Base-by-base conservation (phyloP, 2,329 filamentous ascomycete genomes). In the Verticillium nubilum region DNA sequence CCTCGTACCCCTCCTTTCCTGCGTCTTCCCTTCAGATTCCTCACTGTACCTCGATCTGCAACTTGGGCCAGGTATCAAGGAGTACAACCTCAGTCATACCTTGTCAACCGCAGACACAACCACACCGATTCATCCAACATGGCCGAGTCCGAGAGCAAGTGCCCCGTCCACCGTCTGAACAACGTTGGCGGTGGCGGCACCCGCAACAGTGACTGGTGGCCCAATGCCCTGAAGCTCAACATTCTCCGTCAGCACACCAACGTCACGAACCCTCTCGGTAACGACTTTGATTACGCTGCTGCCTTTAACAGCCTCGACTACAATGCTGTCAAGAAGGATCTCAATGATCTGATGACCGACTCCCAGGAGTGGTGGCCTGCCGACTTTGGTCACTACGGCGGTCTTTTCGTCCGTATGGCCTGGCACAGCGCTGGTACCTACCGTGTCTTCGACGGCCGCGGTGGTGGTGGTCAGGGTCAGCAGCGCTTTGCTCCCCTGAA, bases 391-490 rank as follows among this genome's bases (percentile, higher is more conserved):
- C 88, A 92, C 80, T 93, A 92, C 67, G 89, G 89, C 65, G 89
- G 89, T 73, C 81, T 92, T 28, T 92, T 93, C 73, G 81, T 93
- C 70, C 88, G 90, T 60, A 87, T 92, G 87, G 86, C 88, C 61
- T 93, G 90, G 90, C 90, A 92, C 80, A 86, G 86, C 65, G 85
- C 90, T 27, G 90, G 90, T 62, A 93, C 89, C 56, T 92, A 92
- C 77, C 88, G 90, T 68, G 85, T 89, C 69, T 80, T 80, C 57
- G 89, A 92, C 66, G 89, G 89, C 37, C 88, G 90, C 62, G 90
- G 90, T 59, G 90, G 90, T 61, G 87, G 85, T 68, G 89, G 88
- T 58, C 47, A 72, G 68, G 89, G 88, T 60, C 89, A 92, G 76
- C 89, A 92, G 76, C 86, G 90, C 47, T 92, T 92, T 67, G 89